Conservation (phyloP, 2,329 filamentous ascomycete species). For the Sporothrix brasiliensis region DNA sequence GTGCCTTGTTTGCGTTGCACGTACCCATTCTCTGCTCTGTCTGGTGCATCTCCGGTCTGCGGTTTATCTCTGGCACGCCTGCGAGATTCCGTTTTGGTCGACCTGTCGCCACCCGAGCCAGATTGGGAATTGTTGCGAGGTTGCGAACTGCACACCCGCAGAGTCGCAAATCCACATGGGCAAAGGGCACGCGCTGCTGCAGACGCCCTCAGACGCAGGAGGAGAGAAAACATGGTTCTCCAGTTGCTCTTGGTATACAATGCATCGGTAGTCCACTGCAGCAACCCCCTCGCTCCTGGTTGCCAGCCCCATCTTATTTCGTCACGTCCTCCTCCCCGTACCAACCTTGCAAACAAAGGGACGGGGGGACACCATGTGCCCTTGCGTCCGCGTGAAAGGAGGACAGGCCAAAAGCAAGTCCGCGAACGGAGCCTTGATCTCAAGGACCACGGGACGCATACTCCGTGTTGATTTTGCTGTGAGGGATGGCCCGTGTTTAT, state of each 20-base stretch:
- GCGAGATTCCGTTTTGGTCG: background rate
- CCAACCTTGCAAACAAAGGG: background rate
- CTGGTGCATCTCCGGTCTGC: background rate
- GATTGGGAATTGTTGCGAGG: background rate
- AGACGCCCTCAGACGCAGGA: background rate
- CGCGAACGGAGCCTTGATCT: background rate
- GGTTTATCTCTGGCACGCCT: background rate
- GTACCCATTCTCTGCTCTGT: background rate
- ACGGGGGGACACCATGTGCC: background rate
- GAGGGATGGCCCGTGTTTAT: constrained; percentile 5
- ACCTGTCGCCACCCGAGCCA: background rate
- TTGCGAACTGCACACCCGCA: background rate
- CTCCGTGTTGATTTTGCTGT: background rate
- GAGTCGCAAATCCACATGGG: background rate
- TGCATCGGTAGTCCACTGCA: constrained; percentile 14
- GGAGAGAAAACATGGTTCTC: background rate
- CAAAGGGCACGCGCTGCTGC: background rate
- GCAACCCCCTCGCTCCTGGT: too few relatives aligned
- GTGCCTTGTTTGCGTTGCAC: background rate
- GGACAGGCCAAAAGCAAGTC: background rate
- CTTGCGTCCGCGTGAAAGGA: background rate
- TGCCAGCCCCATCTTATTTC: background rate
- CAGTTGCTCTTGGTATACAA: background rate
- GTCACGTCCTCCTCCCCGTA: background rate
- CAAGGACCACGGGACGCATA: background rate